A percentile compares a stretch with the other conserved stretches of the same genome.
phyloP scores from a whole-genome alignment of 345 rosid genomes.

The Salix purpurea region DNA sequence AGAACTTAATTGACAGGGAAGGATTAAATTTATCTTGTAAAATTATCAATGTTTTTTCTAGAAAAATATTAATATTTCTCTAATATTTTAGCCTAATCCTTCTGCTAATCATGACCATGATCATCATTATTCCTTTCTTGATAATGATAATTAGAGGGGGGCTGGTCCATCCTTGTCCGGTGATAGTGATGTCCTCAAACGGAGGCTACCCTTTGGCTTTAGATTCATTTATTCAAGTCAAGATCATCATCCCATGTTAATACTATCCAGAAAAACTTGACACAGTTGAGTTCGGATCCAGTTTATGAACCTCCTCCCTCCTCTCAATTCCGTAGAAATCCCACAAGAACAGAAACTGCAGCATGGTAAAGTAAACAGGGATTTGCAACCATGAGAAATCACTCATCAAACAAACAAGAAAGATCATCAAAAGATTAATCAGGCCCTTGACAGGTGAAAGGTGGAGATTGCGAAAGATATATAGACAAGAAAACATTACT shows the following conservation, averaged over 20 bases:
- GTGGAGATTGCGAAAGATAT: background rate
- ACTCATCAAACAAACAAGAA: background rate
- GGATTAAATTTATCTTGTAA: background rate
- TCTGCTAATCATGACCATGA: too few species aligned
- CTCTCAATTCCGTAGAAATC: background rate
- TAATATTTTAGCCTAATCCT: too few species aligned
- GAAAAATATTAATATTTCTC: too few species aligned
- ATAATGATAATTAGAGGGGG: background rate
- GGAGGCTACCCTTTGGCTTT: too few species aligned
- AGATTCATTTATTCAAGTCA: too few species aligned
- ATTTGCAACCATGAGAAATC: background rate
- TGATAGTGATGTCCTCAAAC: background rate
- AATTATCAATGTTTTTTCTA: too few species aligned
- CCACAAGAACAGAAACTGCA: background rate
- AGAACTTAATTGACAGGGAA: background rate
- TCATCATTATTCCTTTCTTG: background rate
- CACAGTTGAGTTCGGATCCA: too few species aligned
- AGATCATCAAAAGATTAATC: background rate
- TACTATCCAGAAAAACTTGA: too few species aligned
- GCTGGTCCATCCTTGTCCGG: background rate
- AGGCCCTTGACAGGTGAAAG: background rate
- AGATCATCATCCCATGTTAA: too few species aligned
- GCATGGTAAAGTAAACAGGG: background rate
- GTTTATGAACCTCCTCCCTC: too few species aligned
- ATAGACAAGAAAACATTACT: conserved; percentile 12